Evolutionary conservation across 2,329 filamentous ascomycete species (phyloP), one percentile per base, ranked within the genome.

Genomic region (Alternaria sp.): DNA sequence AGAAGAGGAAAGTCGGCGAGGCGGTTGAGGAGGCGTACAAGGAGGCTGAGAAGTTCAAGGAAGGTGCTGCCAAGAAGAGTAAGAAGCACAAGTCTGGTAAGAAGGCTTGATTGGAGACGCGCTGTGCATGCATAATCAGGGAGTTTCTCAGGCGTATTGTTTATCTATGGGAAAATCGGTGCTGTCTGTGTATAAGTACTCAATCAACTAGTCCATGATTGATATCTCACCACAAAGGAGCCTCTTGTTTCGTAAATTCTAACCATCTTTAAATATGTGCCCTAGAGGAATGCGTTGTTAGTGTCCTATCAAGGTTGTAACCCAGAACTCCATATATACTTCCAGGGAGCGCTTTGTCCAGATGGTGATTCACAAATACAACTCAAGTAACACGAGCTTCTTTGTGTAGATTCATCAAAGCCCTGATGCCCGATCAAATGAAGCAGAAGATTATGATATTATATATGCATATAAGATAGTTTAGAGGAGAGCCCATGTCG

Each of bases 1-100:
- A 74, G 64, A 94, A 95, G 84, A 85, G 92, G 70, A 96, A 96
- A 81, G 91, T 87, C 51, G 82, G 82, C 7, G 84, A 85, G 68
- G 80, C 82, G 0, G 80, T 84, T 3, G 82, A 81, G 26, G 84
- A 86, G 54, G 81, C 84, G 7, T 71, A 73, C 51, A 76, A 76
- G 55, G 78, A 80, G 57, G 76, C 68, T 0, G 72, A 76, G 54
- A 74, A 75, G 63, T 62, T 70, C 47, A 76, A 73, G 36, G 78
- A 79, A 32, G 62, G 70, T 24, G 75, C 73, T n/a, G 52, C 46
- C 22, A 71, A 71, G 58, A 76, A 76, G 66, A 77, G 76, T 58
- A 74, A 77, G 63, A 75, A 76, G 63, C 69, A 67, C 39, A 75
- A 72, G 57, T 71, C 60, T 65, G 75, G 66, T 70, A 91, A 41